Conservation (phyloP, 108 stramenopile genomes). For the Skeletonema costatum region DNA sequence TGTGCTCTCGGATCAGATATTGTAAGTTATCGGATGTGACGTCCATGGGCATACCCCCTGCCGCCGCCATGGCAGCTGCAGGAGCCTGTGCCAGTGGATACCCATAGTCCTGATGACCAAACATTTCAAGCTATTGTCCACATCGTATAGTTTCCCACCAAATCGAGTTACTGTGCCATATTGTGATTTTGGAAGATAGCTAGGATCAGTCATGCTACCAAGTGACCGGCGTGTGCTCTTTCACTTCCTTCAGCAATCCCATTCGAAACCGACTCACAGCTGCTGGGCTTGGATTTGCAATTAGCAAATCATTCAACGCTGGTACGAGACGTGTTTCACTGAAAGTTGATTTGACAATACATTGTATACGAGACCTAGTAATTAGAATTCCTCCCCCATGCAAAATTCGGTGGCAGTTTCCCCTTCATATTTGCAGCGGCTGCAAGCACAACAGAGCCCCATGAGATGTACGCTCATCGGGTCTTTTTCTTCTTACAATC, state of each 20-base stretch:
- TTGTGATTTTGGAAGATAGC: conserved; percentile 7
- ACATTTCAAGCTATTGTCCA: conserved; percentile 81
- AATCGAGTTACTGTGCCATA: conserved; percentile 74
- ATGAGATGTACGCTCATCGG: conserved; percentile 86
- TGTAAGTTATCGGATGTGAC: conserved; percentile 65
- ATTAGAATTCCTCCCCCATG: conserved; percentile 62
- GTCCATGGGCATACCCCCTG: conserved; percentile 82
- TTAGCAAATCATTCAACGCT: conserved; percentile 90
- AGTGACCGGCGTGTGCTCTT: neutral
- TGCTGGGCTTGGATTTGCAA: conserved; percentile 90
- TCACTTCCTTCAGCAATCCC: conserved; percentile 55
- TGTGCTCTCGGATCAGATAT: conserved; percentile 92
- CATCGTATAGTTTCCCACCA: conserved; percentile 60
- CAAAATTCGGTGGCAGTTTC: conserved; percentile 59
- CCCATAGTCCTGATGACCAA: conserved; percentile 86
- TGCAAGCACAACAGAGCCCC: conserved; percentile 90
- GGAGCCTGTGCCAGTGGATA: conserved; percentile 79
- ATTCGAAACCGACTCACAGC: conserved; percentile 88
- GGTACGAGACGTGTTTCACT: conserved; percentile 92
- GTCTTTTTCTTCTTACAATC: conserved; percentile 54
- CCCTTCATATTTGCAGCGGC: conserved; percentile 73
- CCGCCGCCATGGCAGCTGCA: conserved; percentile 88
- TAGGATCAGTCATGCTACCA: conserved; percentile 13
- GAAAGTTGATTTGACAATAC: conserved; percentile 86
- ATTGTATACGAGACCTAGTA: conserved; percentile 75